A percentile compares a stretch with the other conserved stretches of the same genome.
Evolutionary conservation across 1,139 yeast genomes (phyloP).

Genomic region (Nadsonia starkeyi-henricii): DNA sequence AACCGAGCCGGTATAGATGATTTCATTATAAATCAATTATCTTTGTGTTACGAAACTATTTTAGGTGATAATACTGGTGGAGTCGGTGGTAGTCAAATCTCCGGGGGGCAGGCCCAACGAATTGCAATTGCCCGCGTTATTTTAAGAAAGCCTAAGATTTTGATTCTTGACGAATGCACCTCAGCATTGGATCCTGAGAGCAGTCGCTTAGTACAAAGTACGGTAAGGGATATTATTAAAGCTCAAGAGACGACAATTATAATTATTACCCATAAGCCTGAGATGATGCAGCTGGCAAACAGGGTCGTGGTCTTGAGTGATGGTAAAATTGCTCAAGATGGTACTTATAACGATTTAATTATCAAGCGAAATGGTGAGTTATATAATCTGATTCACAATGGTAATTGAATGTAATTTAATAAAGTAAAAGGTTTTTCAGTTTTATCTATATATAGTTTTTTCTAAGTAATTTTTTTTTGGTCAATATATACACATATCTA

Average conservation of each 20-base stretch:
- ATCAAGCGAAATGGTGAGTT: background rate
- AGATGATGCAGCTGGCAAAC: slow-evolving; percentile 42
- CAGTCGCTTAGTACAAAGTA: slow-evolving; percentile 25
- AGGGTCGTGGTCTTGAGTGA: slow-evolving; percentile 15
- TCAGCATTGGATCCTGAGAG: slow-evolving; percentile 55
- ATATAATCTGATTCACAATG: slow-evolving; percentile 2
- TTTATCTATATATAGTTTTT: background rate
- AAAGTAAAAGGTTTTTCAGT: background rate
- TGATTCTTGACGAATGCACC: slow-evolving; percentile 62
- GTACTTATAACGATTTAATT: slow-evolving; percentile 10
- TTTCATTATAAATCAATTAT: slow-evolving; percentile 19
- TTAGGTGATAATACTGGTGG: slow-evolving; percentile 20
- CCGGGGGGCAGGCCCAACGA: slow-evolving; percentile 85
- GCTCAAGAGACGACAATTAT: slow-evolving; percentile 49
- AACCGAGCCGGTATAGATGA: slow-evolving; percentile 22
- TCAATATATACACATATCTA: background rate
- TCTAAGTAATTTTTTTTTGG: background rate
- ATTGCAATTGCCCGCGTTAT: slow-evolving; percentile 75
- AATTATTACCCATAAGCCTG: slow-evolving; percentile 75
- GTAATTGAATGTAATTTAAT: background rate
- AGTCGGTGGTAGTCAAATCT: slow-evolving; percentile 28
- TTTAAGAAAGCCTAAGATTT: slow-evolving; percentile 41
- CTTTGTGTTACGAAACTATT: slow-evolving; percentile 31
- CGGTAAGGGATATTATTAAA: slow-evolving; percentile 40
- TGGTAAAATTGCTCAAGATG: slow-evolving; percentile 13